Conservation (phyloP, 2,329 filamentous ascomycete species). For the Huntiella moniliformis region DNA sequence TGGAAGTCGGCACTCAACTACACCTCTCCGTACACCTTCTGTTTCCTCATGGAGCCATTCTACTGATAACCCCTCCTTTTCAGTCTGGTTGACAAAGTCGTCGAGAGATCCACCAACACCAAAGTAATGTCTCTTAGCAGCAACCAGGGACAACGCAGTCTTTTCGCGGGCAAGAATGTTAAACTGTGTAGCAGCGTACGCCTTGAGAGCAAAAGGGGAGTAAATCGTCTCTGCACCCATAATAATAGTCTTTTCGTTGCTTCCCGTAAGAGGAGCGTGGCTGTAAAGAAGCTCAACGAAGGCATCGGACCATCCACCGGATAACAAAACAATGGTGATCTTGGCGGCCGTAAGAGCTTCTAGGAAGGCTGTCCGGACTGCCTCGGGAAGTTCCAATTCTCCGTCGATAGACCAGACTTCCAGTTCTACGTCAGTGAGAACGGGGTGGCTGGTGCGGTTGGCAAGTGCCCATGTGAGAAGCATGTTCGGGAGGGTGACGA, state of each 20-base stretch:
- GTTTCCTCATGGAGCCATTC: slow-evolving; percentile 36
- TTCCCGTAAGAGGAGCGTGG: slow-evolving; percentile 10
- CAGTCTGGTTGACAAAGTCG: slow-evolving; percentile 43
- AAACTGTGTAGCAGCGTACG: slow-evolving; percentile 50
- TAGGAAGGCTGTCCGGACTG: slow-evolving; percentile 39
- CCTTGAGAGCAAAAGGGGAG: slow-evolving; percentile 48
- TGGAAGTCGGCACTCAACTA: slow-evolving; percentile 29
- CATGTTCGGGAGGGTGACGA: slow-evolving; percentile 65
- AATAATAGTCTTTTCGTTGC: slow-evolving; percentile 23
- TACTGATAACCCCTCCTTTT: slow-evolving; percentile 28
- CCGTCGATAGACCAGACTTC: slow-evolving; percentile 28
- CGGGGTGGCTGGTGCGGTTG: slow-evolving; percentile 27
- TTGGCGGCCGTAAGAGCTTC: slow-evolving; percentile 27
- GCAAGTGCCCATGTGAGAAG: slow-evolving; percentile 47
- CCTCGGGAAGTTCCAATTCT: slow-evolving; percentile 45
- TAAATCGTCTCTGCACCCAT: slow-evolving; percentile 73
- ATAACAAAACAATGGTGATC: slow-evolving; percentile 47
- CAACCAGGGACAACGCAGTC: slow-evolving; percentile 44
- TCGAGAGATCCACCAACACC: slow-evolving; percentile 68
- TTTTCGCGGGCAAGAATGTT: slow-evolving; percentile 28
- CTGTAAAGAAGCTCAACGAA: slow-evolving; percentile 41
- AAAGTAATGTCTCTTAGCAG: slow-evolving; percentile 67
- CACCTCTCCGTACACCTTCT: slow-evolving; percentile 41
- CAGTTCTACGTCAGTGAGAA: slow-evolving; percentile 20
- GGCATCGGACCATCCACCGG: slow-evolving; percentile 52